Base-by-base conservation (phyloP, 306 rosid genomes). In the Lotus japonicus region DNA sequence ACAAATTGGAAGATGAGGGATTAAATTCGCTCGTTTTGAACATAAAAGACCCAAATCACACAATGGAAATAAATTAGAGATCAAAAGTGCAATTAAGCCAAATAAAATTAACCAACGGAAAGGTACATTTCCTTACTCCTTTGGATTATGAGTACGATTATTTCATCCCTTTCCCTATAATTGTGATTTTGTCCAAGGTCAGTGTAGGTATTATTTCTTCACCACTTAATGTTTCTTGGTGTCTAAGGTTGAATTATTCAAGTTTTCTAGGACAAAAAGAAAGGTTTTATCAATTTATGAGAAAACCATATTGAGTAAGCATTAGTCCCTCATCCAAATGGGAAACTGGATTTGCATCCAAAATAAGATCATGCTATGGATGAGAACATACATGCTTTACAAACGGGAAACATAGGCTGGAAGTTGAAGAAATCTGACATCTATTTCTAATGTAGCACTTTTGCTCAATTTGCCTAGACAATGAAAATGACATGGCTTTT, bases 381-480 rank as follows among this genome's bases (percentile, higher is more conserved):
- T 18, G 52, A 41, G 51, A 61, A 42, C 7, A 41, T 15, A 16
- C 14, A 17, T n/a, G 3, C 35, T 52, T 16, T 38, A 11, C n/a
- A 16, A 15, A 7, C 26, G 2, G 18, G 11, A 39, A 38, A 38
- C 36, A 59, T 18, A 8, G 64, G 64, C n/a, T 33, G 19, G 9
- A 10, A 36, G 5, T 39, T 5, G 44, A 58, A 58, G 14, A 35
- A 0, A 11, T 59, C 31, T 59, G 41, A 59, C 9, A 17, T 59
- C 17, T 18, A 15, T 9, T 59, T 16, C 49, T 15, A 33, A 56
- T 18, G 28, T 11, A 51, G 41, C 13, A 51, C 49, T 35, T 4
- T 15, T 67, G 70, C 26, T 46, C 23, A n/a, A 70, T 69, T 52
- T 62, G 72, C 71, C 16, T 33, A n/a, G 45, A 45, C 6, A 69